Evolutionary conservation across 1,284 basidiomycete genomes (phyloP).

Genomic region (Ustilago trichophora): DNA sequence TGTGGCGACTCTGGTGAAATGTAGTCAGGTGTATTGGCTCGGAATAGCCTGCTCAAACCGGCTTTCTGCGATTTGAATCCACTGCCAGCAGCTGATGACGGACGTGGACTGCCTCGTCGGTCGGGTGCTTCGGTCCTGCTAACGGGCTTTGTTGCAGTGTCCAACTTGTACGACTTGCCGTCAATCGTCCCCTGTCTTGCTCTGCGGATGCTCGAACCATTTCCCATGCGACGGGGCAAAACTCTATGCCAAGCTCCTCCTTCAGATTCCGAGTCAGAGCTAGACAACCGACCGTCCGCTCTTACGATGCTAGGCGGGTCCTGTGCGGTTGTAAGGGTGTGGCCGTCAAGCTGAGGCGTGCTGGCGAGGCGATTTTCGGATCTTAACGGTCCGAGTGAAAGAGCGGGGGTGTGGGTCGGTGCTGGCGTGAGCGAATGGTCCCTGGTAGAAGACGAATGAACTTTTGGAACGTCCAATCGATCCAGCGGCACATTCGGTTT

Average conservation of each 20-base stretch:
- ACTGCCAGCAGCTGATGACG: conserved; percentile 14
- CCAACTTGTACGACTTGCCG: conserved; percentile 12
- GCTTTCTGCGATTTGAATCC: conserved; percentile 19
- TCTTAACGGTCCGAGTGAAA: background rate
- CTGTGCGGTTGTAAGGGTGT: background rate
- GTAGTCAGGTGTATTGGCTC: conserved; percentile 10
- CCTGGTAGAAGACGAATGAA: background rate
- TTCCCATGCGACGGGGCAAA: conserved; percentile 29
- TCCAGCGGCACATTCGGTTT: background rate
- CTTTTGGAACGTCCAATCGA: background rate
- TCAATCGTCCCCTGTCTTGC: conserved; percentile 19
- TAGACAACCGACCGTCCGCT: conserved; percentile 22
- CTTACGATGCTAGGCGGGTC: conserved; percentile 11
- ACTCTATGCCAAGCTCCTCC: conserved; percentile 48
- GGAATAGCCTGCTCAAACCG: conserved; percentile 17
- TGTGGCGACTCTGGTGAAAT: conserved; percentile 2
- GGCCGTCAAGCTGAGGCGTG: background rate
- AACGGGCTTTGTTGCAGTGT: background rate
- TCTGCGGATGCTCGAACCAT: conserved; percentile 30
- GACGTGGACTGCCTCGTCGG: conserved; percentile 28
- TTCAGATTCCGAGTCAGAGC: conserved; percentile 46
- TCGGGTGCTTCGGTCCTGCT: conserved; percentile 7
- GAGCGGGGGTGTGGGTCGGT: background rate
- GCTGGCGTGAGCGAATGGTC: background rate
- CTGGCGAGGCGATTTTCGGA: background rate